Evolutionary conservation across 192 early-diverging fungal genomes (phyloP), one percentile per base, ranked within the genome.

Genomic region (Phlyctochytrium planicorne): DNA sequence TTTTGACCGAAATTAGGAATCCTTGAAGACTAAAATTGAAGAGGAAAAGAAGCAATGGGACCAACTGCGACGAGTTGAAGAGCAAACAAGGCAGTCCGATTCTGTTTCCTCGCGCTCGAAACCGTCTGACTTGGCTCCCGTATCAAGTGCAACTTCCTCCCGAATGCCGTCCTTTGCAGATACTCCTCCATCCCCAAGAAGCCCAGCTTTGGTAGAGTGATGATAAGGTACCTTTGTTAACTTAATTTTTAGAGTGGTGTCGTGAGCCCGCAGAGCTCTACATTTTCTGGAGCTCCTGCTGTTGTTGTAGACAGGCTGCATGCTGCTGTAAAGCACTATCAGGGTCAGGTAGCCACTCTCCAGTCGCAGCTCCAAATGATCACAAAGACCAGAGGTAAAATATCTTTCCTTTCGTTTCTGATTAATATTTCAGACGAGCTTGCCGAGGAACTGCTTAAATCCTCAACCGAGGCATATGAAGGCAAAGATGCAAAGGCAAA

Each of bases 401-500:
- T 52, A n/a, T 3, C 35, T 10, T 36, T 25, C 27, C 1, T 59
- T 47, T 33, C 62, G 10, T 52, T 3, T 37, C 30, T 52, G 0
- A 34, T 6, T 29, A 6, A 25, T 12, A 23, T 53, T 50, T 12
- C 20, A 85, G 81, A 87, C 80, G 87, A 91, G 60, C 63, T 91
- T 3, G 80, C 91, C 20, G 90, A 90, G 61, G 88, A 92, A 63
- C 74, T 95, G 27, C 86, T 91, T 0, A 81, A 80, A 57, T 67
- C 89, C 67, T 85, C 90, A 0, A 65, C 78, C 47, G 88, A 95
- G 68, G 60, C 85, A 29, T 90, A 92, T 56, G 75, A 77, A 30
- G 59, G 34, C 14, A 33, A 65, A 59, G 30, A 36, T 6, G 3
- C 16, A 30, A 62, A 72, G 10, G 52, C 72, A 10, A 72, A 59